Conservation (phyloP, 345 rosid genomes). For the Erucastrum elatum region DNA sequence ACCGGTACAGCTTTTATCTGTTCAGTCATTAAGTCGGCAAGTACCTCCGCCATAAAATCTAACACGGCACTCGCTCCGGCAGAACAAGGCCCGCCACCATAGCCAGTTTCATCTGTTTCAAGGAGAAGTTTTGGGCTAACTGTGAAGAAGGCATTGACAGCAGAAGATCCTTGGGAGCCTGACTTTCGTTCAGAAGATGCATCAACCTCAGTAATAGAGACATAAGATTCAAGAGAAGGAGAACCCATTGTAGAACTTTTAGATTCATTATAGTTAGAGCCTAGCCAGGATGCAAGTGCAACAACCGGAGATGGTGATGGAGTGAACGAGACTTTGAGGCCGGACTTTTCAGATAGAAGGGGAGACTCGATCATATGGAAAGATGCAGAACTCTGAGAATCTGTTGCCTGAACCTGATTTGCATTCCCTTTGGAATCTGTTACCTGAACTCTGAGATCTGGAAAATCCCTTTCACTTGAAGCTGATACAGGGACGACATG, state of each 20-base stretch:
- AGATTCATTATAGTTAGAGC: conserved; percentile 57
- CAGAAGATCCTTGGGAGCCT: conserved; percentile 56
- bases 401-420: conserved; percentile 49
- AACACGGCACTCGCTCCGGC: conserved; percentile 95
- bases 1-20: conserved; percentile 82
- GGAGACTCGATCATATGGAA: conserved; percentile 67
- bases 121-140: conserved; percentile 73
- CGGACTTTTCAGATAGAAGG: conserved; percentile 77
- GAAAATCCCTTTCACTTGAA: conserved; percentile 53
- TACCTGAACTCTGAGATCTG: not conserved
- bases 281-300: conserved; percentile 86
- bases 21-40: conserved; percentile 86
- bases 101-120: conserved; percentile 91
- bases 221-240: conserved; percentile 69
- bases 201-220: conserved; percentile 68
- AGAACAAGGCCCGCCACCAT: conserved; percentile 99
- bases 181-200: conserved; percentile 64
- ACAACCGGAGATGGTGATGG: conserved; percentile 70
- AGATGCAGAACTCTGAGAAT: conserved; percentile 69
- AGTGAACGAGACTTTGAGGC: conserved; percentile 51
- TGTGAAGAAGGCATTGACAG: conserved; percentile 54
- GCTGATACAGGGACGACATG: conserved; percentile 54
- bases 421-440: conserved; percentile 38
- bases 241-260: conserved; percentile 49
- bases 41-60: conserved; percentile 97